Evolutionary conservation across 345 rosid species (phyloP).

Genomic region (Physaria fendleri): DNA sequence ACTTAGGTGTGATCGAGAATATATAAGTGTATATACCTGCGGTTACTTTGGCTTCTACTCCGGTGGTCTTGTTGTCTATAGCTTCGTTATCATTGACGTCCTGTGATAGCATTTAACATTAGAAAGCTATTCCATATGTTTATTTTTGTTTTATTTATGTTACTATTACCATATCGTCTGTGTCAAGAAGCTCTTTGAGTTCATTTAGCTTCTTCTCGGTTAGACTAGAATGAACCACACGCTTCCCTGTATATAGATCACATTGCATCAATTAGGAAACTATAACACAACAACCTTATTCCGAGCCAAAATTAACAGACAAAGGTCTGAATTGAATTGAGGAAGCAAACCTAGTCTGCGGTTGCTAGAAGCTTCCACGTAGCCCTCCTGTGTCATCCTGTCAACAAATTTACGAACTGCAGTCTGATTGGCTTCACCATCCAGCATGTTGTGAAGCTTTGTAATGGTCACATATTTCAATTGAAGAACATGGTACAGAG

Average conservation of each 20-base stretch:
- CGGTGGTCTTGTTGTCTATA: constrained; percentile 19
- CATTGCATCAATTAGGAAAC: constrained; percentile 10
- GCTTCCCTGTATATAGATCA: constrained; percentile 63
- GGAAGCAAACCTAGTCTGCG: constrained; percentile 66
- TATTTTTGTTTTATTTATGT: too few species aligned
- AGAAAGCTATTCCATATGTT: neutral
- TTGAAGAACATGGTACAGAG: constrained; percentile 74
- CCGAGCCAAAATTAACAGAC: neutral
- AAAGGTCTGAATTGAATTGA: constrained; percentile 9
- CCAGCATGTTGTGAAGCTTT: constrained; percentile 72
- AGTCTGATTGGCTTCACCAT: constrained; percentile 63
- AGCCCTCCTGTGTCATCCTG: constrained; percentile 74
- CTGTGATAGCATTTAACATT: constrained; percentile 34
- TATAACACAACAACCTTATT: neutral
- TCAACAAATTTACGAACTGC: constrained; percentile 60
- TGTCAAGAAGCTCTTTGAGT: constrained; percentile 53
- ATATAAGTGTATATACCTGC: too few species aligned
- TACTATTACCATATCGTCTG: constrained; percentile 49
- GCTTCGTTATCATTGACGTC: constrained; percentile 44
- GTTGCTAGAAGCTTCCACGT: constrained; percentile 63
- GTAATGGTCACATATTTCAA: constrained; percentile 61
- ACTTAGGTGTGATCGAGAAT: too few species aligned
- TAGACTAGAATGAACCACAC: constrained; percentile 59
- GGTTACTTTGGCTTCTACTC: constrained; percentile 10
- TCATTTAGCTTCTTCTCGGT: constrained; percentile 72